These are phyloP conservation scores for Euphorbia tirucalli DNA, from an alignment of 345 rosid genomes.

Conservation along the genomic window DNA sequence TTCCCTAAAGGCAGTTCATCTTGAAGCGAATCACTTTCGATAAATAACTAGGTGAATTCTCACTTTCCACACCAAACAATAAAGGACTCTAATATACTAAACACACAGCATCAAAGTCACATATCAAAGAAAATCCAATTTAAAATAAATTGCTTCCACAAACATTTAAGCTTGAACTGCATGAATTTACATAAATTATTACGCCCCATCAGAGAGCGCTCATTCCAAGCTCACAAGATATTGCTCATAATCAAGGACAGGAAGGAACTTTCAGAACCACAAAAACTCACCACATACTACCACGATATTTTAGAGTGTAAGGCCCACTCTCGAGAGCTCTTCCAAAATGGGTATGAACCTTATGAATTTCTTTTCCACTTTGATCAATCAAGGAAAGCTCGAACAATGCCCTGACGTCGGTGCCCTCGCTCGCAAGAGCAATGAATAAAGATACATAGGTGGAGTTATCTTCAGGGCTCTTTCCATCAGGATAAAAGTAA, in stretches of 20 bases:
- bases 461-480: conserved; percentile 66
- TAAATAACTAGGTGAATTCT: neutral
- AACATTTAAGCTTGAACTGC: neutral
- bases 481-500: conserved; percentile 80
- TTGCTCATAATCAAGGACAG: neutral
- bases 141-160: neutral
- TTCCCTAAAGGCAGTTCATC: neutral
- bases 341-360: conserved; percentile 78
- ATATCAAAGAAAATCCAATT: neutral
- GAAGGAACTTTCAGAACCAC: neutral
- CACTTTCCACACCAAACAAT: neutral
- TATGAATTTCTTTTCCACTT: conserved; percentile 66
- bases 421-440: conserved; percentile 68
- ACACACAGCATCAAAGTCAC: neutral
- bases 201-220: neutral
- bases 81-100: too few species aligned
- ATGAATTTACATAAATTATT: neutral
- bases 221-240: neutral
- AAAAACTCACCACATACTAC: conserved; percentile 72
- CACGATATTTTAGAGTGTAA: conserved; percentile 63
- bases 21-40: neutral
- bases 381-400: conserved; percentile 72
- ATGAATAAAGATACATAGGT: conserved; percentile 61
- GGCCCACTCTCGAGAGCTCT: conserved; percentile 71
- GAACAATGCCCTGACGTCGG: conserved; percentile 69